These are phyloP conservation scores for Benincasa hispida DNA, from an alignment of 306 rosid species.

Conservation along the genomic window DNA sequence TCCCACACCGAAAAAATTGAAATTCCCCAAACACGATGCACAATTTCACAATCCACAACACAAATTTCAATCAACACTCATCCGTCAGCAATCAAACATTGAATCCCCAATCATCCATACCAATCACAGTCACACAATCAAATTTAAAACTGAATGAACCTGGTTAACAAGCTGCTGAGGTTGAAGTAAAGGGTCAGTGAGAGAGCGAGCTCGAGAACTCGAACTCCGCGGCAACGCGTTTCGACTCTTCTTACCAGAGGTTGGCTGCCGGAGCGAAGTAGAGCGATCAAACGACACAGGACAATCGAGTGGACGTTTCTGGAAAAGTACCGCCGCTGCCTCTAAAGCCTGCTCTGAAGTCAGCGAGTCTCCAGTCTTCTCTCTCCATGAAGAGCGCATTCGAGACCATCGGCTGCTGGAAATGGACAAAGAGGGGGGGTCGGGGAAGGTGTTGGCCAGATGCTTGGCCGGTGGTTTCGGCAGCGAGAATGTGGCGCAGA, in stretches of 20 bases:
- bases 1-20: background rate
- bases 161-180: conserved; percentile 78
- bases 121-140: background rate
- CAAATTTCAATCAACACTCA: background rate
- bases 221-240: conserved; percentile 63
- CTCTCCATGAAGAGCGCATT: background rate
- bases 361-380: background rate
- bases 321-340: conserved; percentile 59
- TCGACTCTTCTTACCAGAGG: conserved; percentile 29
- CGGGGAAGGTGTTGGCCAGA: background rate
- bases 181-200: conserved; percentile 70
- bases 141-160: conserved; percentile 18
- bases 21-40: background rate
- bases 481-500: background rate
- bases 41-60: background rate
- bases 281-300: conserved; percentile 64
- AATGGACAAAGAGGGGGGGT: background rate
- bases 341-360: conserved; percentile 50
- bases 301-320: conserved; percentile 33
- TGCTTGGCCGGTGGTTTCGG: background rate
- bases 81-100: background rate
- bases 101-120: background rate
- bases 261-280: conserved; percentile 49
- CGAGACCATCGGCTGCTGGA: conserved; percentile 3
- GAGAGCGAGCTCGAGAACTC: conserved; percentile 71